Evolutionary conservation across 768 basidiomycete genomes (phyloP), one percentile per base, ranked within the genome.

Genomic region (Postia placenta): DNA sequence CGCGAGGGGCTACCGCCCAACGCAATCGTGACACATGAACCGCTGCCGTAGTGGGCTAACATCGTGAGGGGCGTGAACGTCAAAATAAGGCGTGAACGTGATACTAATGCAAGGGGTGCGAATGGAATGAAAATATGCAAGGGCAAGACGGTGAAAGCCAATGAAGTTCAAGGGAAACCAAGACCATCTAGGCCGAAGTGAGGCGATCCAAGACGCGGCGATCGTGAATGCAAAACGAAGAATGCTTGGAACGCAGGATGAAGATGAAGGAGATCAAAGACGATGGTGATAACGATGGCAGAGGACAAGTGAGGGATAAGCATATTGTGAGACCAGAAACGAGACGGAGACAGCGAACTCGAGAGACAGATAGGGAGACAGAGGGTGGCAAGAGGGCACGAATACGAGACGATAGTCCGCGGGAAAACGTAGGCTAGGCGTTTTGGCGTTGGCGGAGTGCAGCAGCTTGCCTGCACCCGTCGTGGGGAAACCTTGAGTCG

Each of bases 41-140:
- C n/a, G n/a, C n/a, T n/a, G n/a, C n/a, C n/a, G n/a, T n/a, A n/a
- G n/a, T n/a, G n/a, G n/a, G n/a, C n/a, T 33, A 37, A 45, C 49
- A 47, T 43, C 25, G 28, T 26, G 25, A 50, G 43, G 37, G 37
- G 51, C 52, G 49, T 50, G 47, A 36, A 49, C 52, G 49, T 50
- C 43, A 36, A 37, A 47, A 17, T 33, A 26, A 48, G 22, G 42
- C 25, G 27, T 23, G 48, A 25, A 19, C 20, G 15, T 20, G 35
- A 19, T 25, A 25, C 27, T 39, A 26, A 50, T 44, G 30, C 30
- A 33, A n/a, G n/a, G n/a, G n/a, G 38, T 33, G 47, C 25, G 41
- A 48, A 36, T 36, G 36, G 30, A 42, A 49, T 30, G 45, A 7
- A 24, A 49, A 23, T 11, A 42, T 43, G 42, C 35, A 25, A 24